These are phyloP conservation scores for Phytophthora chlamydospora DNA, from an alignment of 352 stramenopile species.

Conservation along the genomic window DNA sequence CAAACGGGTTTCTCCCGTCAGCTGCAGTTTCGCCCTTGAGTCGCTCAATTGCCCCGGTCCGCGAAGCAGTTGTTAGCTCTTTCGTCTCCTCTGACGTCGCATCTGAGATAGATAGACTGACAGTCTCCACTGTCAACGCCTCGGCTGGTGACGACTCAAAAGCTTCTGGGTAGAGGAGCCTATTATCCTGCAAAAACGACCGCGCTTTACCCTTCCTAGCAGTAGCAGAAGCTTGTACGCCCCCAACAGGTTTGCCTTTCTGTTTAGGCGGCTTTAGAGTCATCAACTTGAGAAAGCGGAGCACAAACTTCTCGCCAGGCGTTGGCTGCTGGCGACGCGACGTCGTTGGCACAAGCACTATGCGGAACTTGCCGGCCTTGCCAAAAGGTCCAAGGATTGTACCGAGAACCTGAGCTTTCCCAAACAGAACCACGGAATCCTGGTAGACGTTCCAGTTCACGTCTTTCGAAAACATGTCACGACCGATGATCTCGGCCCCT, in stretches of 20 bases:
- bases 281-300: slow-evolving; percentile 68
- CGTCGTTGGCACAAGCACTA: slow-evolving; percentile 33
- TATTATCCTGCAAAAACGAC: slow-evolving; percentile 49
- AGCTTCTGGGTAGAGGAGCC: slow-evolving; percentile 53
- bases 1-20: slow-evolving; percentile 68
- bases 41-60: slow-evolving; percentile 53
- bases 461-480: slow-evolving; percentile 82
- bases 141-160: slow-evolving; percentile 17
- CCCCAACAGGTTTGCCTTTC: slow-evolving; percentile 15
- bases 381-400: slow-evolving; percentile 77
- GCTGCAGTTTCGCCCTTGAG: slow-evolving; percentile 73
- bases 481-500: slow-evolving; percentile 52
- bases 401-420: slow-evolving; percentile 41
- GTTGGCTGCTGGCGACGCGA: slow-evolving; percentile 3
- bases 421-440: slow-evolving; percentile 54
- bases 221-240: neutral
- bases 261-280: slow-evolving; percentile 46
- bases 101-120: slow-evolving; percentile 1
- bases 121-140: slow-evolving; percentile 2
- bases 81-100: neutral
- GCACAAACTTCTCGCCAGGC: slow-evolving; percentile 49
- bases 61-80: neutral
- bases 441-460: slow-evolving; percentile 74
- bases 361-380: slow-evolving; percentile 81
- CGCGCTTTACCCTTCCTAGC: slow-evolving; percentile 4